Percentiles rank a stretch among this genome's conserved stretches.
These are phyloP conservation scores for Mycena kentingensis DNA, from an alignment of 768 basidiomycete species.

Conservation along the genomic window DNA sequence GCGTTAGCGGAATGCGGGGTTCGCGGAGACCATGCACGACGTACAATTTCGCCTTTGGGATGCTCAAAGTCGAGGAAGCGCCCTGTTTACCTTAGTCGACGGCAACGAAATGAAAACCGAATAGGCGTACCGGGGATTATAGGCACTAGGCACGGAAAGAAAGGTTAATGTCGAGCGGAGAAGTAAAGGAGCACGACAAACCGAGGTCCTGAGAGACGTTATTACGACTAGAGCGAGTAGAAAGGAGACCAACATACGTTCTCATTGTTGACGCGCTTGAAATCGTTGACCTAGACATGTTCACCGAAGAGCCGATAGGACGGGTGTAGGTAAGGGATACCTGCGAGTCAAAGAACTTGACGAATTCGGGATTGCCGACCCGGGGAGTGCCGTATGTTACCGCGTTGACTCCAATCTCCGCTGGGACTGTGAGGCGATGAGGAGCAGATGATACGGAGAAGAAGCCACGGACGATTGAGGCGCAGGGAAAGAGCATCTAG, in stretches of 20 bases:
- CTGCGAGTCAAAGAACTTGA: slow-evolving; percentile 49
- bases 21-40: slow-evolving; percentile 18
- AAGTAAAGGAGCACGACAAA: no score
- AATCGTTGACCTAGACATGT: slow-evolving; percentile 35
- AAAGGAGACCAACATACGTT: slow-evolving; percentile 21
- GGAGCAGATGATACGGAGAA: neutral
- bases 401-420: slow-evolving; percentile 39
- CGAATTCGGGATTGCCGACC: slow-evolving; percentile 54
- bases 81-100: slow-evolving; percentile 16
- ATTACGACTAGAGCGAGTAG: slow-evolving; percentile 21
- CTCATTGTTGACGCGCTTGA: slow-evolving; percentile 44
- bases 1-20: no score
- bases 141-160: slow-evolving; percentile 47
- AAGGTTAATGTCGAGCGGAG: neutral
- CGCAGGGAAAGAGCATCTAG: slow-evolving; percentile 52
- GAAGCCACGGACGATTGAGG: slow-evolving; percentile 33
- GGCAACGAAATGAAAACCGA: slow-evolving; percentile 46
- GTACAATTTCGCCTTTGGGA: slow-evolving; percentile 46
- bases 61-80: slow-evolving; percentile 44
- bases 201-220: slow-evolving; percentile 2
- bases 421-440: slow-evolving; percentile 32
- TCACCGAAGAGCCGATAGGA: no score
- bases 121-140: slow-evolving; percentile 55
- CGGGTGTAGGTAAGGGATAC: slow-evolving; percentile 24
- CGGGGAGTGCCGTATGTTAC: slow-evolving; percentile 54